phyloP scores from a whole-genome alignment of 2,329 filamentous ascomycete genomes.

The Bipolaris sorokiniana region DNA sequence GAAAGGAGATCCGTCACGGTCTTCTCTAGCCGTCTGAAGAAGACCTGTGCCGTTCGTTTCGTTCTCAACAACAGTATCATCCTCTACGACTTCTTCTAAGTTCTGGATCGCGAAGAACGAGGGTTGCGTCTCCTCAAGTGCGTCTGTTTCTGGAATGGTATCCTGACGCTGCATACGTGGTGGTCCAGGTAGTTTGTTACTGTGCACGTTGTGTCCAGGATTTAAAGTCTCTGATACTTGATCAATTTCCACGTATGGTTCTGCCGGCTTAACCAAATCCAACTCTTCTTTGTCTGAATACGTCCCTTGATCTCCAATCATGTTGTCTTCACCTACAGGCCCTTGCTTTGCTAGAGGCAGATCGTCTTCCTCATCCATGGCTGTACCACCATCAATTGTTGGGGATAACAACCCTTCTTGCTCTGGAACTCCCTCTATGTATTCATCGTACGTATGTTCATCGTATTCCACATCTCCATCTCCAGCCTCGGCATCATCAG shows the following conservation, averaged over 20 bases:
- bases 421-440: slow-evolving; percentile 18
- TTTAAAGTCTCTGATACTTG: slow-evolving; percentile 33
- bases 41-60: slow-evolving; percentile 30
- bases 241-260: slow-evolving; percentile 15
- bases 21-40: slow-evolving; percentile 49
- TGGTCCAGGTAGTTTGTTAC: slow-evolving; percentile 5
- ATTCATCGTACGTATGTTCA: slow-evolving; percentile 35
- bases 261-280: slow-evolving; percentile 16
- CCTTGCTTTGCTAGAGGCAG: slow-evolving; percentile 28
- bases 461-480: slow-evolving; percentile 33
- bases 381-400: slow-evolving; percentile 22
- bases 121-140: slow-evolving; percentile 44
- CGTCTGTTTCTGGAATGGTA: slow-evolving; percentile 44
- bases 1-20: slow-evolving; percentile 37
- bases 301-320: not conserved
- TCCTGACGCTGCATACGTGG: slow-evolving; percentile 32
- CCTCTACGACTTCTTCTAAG: not conserved
- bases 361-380: slow-evolving; percentile 31
- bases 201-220: not conserved
- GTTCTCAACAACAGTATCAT: not conserved
- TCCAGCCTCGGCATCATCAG: slow-evolving; percentile 27
- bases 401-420: slow-evolving; percentile 10
- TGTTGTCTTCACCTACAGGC: slow-evolving; percentile 14
- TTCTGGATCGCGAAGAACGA: slow-evolving; percentile 25
- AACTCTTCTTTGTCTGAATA: slow-evolving; percentile 15